Evolutionary conservation across 352 stramenopile species (phyloP).

Genomic region (Pythium insidiosum): DNA sequence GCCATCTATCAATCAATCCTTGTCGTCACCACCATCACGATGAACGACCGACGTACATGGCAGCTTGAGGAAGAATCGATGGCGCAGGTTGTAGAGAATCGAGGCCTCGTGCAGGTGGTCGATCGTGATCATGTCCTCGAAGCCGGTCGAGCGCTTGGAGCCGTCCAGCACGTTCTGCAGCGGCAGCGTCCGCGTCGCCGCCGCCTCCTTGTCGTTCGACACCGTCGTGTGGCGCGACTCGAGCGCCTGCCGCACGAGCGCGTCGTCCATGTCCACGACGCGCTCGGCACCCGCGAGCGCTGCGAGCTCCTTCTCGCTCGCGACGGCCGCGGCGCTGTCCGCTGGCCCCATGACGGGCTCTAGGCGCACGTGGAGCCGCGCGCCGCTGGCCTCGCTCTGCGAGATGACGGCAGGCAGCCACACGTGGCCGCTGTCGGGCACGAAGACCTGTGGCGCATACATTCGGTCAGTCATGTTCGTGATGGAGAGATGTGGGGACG

Average conservation of each 20-base stretch:
- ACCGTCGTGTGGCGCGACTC: conserved; percentile 58
- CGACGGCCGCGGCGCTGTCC: conserved; percentile 26
- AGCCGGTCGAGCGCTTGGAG: conserved; percentile 30
- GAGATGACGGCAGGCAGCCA: conserved; percentile 75
- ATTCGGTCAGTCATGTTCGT: background rate
- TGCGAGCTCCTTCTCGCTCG: conserved; percentile 42
- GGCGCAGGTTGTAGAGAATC: conserved; percentile 80
- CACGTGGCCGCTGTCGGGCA: conserved; percentile 66
- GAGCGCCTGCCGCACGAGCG: conserved; percentile 43
- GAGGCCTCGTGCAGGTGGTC: conserved; percentile 81
- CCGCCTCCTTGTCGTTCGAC: conserved; percentile 10
- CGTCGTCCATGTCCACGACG: conserved; percentile 43
- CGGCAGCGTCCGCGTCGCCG: conserved; percentile 29
- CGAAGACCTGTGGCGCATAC: conserved; percentile 41
- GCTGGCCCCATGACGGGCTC: conserved; percentile 51
- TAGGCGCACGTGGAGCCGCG: conserved; percentile 47
- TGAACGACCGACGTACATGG: conserved; percentile 38
- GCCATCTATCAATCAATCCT: no score
- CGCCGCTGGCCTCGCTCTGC: conserved; percentile 25
- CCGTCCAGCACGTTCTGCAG: conserved; percentile 61
- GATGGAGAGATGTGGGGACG: background rate
- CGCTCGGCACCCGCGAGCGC: conserved; percentile 46
- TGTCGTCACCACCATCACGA: background rate
- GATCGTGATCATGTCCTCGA: conserved; percentile 86
- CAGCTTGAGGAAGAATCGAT: conserved; percentile 66